These are phyloP conservation scores for Passalora sequoiae DNA, from an alignment of 2,329 filamentous ascomycete species.

Conservation along the genomic window DNA sequence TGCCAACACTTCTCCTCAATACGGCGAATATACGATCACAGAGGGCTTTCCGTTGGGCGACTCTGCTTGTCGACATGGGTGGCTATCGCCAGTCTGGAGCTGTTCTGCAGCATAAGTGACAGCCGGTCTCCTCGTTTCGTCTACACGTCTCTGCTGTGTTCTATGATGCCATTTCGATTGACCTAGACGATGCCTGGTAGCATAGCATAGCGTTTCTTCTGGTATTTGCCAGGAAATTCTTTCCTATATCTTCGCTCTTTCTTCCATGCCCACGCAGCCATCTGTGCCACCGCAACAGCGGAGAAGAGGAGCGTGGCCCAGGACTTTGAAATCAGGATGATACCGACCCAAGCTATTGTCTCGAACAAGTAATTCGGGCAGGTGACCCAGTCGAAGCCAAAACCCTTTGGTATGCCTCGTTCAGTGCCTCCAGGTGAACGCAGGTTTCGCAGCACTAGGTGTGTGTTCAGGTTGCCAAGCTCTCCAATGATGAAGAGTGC, in stretches of 20 bases:
- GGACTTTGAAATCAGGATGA: conserved; percentile 74
- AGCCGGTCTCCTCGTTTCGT: too few relatives aligned
- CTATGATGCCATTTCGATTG: too few relatives aligned
- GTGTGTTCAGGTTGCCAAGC: conserved; percentile 71
- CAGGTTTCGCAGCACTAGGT: conserved; percentile 71
- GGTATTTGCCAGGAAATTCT: conserved; percentile 89
- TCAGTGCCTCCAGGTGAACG: conserved; percentile 76
- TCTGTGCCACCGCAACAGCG: conserved; percentile 65
- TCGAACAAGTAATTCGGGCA: conserved; percentile 98
- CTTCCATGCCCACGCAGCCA: conserved; percentile 82
- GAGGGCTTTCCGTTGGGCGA: too few relatives aligned
- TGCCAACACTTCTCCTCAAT: too few relatives aligned
- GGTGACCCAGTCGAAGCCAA: conserved; percentile 81
- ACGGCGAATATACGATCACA: too few relatives aligned
- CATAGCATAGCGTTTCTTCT: conserved; percentile 84
- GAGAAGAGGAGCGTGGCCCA: conserved; percentile 75
- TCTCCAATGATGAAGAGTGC: conserved; percentile 73
- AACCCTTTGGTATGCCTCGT: conserved; percentile 78
- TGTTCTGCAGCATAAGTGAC: too few relatives aligned
- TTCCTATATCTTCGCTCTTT: conserved; percentile 88
- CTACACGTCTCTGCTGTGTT: too few relatives aligned
- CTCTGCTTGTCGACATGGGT: too few relatives aligned
- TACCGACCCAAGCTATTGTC: conserved; percentile 75
- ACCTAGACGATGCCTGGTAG: conserved; percentile 60
- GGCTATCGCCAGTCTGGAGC: too few relatives aligned